Evolutionary conservation across 2,329 filamentous ascomycete species (phyloP), one percentile per base, ranked within the genome.

Genomic region (Emmonsiellopsis sp.): DNA sequence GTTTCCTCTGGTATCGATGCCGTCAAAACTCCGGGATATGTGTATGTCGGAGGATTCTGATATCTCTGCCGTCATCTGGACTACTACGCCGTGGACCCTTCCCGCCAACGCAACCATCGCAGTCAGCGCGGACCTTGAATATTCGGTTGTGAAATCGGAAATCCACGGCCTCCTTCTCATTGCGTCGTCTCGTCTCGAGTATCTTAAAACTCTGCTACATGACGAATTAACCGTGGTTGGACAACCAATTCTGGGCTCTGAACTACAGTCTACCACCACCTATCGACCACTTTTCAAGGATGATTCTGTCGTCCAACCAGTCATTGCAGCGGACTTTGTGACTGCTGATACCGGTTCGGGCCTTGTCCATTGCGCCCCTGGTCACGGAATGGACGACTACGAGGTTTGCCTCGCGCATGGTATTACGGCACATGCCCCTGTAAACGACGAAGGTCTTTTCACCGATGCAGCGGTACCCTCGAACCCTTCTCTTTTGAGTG

Each of bases 361-460:
- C 9, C 76, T 98, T n/a, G 93, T 98, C 34, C 93, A 98, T 67
- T 79, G 90, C 59, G 93, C 93, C 2, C 92, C 93, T 6, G 93
- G 93, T 2, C 93, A 98, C 65, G 93, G 93, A 44, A 93, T 95
- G 76, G 93, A 98, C 40, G 93, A 98, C 67, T 98, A 97, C 65
- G 83, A 92, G 56, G 82, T 85, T 5, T 95, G 91, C 67, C 79
- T 79, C 47, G 70, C 79, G 26, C 76, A 86, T 45, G 84, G 81
- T 1, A 87, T 97, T 53, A 75, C 81, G 1, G 86, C 86, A 1
- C 85, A 86, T 62, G 89, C 92, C 4, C 92, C 92, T 0, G 85
- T 98, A 11, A 85, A 95, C 59, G 85, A 89, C 59, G 77, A 85
- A 15, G 93, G 93, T 1, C 75, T 77, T 32, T 97, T 95, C 66